Evolutionary conservation across 495 filamentous ascomycete species (phyloP), one percentile per base, ranked within the genome.

Genomic region (Penicillium robsamsonii): DNA sequence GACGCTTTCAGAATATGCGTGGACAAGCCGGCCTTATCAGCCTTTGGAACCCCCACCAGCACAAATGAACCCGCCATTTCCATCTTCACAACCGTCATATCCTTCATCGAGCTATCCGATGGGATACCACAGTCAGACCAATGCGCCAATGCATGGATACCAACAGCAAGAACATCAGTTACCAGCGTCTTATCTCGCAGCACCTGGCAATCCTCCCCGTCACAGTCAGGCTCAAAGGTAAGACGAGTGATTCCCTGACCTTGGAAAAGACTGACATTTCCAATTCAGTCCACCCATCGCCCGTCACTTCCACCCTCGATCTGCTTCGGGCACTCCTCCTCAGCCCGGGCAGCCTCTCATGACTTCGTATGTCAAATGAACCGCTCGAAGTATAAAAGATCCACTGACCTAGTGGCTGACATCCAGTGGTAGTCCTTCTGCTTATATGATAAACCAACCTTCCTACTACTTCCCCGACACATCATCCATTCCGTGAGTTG

Each of bases 361-460:
- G 64, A 47, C 46, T 5, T 55, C 63, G 66, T 69, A 57, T 53
- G 66, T 68, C 40, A 31, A 41, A 41, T 30, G 24, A 22, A 24
- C 17, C 24, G 33, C 24, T 18, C 17, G 11, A 13, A 31, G 24
- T 35, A 5, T 31, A 18, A 42, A 27, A 17, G 2, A 33, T n/a
- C 3, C 20, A 43, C 31, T 18, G 9, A 20, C 18, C n/a, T 1
- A 11, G 4, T 31, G 11, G 33, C 38, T 41, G 25, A 47, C 17
- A 3, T 29, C 4, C 18, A n/a, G 1, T 2, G 17, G 4, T 29
- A 56, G 61, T 5, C 50, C 61, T 17, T 31, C 63, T 20, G 52
- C 65, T 35, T 69, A 64, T 56, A 60, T 69, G 58, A 69, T 67
- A 38, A 64, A 53, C 18, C 66, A 60, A 50, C 54, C 58, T 1